Evolutionary conservation across 495 filamentous ascomycete genomes (phyloP).

Genomic region (Tirmania nivea): DNA sequence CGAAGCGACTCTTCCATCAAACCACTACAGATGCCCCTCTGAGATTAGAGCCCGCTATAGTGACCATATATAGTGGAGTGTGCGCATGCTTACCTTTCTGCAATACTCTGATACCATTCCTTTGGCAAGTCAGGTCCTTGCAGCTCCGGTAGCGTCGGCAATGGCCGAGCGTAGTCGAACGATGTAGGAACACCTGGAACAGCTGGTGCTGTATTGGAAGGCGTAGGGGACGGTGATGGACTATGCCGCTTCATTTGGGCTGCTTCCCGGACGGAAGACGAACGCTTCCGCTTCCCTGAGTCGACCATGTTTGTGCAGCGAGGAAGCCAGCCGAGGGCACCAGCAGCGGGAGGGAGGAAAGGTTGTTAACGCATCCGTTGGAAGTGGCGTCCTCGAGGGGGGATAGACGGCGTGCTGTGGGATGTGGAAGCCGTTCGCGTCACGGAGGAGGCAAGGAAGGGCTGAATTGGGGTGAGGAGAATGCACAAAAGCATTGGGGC

Average conservation of each 20-base stretch:
- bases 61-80: neutral
- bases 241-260: constrained; percentile 14
- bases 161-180: constrained; percentile 22
- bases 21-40: constrained; percentile 32
- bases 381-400: no score
- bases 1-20: constrained; percentile 64
- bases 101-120: constrained; percentile 59
- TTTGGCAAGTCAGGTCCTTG: constrained; percentile 41
- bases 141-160: constrained; percentile 50
- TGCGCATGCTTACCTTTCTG: constrained; percentile 43
- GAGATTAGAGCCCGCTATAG: neutral
- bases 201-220: constrained; percentile 3
- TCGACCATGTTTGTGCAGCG: neutral
- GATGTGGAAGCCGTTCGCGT: no score
- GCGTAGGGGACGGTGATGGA: constrained; percentile 7
- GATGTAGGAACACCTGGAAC: constrained; percentile 10
- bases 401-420: neutral
- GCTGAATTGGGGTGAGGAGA: neutral
- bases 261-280: constrained; percentile 10
- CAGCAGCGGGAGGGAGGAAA: no score
- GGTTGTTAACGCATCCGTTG: no score
- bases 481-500: constrained; percentile 1
- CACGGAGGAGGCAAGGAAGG: no score
- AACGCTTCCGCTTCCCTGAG: constrained; percentile 16
- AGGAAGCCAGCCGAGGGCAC: no score